Base-by-base conservation (phyloP, 2,329 filamentous ascomycete genomes). In the Xylariaceae sp. region DNA sequence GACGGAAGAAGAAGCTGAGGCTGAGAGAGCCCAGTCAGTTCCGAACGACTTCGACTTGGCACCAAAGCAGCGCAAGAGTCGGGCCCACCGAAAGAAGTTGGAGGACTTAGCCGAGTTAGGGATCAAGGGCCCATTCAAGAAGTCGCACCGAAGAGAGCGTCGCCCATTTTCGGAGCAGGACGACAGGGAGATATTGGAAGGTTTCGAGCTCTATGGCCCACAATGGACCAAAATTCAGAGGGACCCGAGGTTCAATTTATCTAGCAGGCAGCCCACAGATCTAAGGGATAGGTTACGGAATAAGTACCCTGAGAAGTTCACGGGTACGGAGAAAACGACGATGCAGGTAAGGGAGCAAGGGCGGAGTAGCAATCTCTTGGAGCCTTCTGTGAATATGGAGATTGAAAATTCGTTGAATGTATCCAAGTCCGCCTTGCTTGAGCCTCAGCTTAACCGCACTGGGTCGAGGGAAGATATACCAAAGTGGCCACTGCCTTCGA, bases 221-320 rank as follows among this genome's bases (percentile, higher is more conserved):
- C 80, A 83, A 7, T 88, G 86, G 85, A 86, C 84, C 49, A 84
- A 81, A 68, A 88, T 88, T 19, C 84, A 86, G 66, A 78, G 84
- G 37, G 84, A 88, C 57, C 71, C 79, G 14, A 75, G 75, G 23
- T 86, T 84, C 69, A 76, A 84, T 56, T 73, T 88, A n/a, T 78
- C 80, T 3, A 81, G 70, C 56, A 76, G 85, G 44, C 82, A 86
- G 60, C 84, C 85, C 1, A 88, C 85, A 0, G 85, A 88, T 65
- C 69, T 88, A 49, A 77, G 85, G 58, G 85, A 88, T 60, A 78
- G 85, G 20, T 78, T 87, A 29, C 79, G 85, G 43, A 88, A 88
- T 70, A 87, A 85, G 63, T 86, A 85, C 61, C 82, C 83, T 2
- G 79, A 79, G 14, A 80, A 83, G 29, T 87, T 84, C 63, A 75